Base-by-base conservation (phyloP, 805 yeast species). In the Kodamaea kaohsiungensis region DNA sequence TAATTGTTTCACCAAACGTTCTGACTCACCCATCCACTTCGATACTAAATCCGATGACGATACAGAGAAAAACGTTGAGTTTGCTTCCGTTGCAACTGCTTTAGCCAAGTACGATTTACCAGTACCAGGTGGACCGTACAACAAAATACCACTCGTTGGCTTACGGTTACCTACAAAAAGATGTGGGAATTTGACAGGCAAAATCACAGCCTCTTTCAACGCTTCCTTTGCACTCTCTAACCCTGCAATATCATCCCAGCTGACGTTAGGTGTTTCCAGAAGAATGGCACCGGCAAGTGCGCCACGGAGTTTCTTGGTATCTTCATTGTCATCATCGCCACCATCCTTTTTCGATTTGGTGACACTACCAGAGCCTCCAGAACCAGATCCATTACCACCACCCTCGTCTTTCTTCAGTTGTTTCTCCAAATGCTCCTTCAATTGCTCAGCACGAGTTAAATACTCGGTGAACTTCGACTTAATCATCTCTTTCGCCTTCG, bases 1-100 rank as follows among this genome's bases (percentile, higher is more conserved):
- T 59, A 95, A 79, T 67, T 95, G 98, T 70, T 93, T 95, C 25
- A 95, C 98, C 54, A 95, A 82, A 71, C 98, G 85, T 71, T 95
- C 99, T 22, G 96, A 87, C 70, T 95, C 99, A 63, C 99, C 99
- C 98, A 93, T 93, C 99, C 99, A 95, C 71, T 95, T 95, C 60
- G 96, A 88, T 2, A 95, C 98, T 63, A 95, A 80, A 70, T 95
- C 99, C 12, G 96, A 89, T 0, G 97, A 91, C n/a, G 96, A 88
- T 1, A 95, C 96, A 1, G 97, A 89, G 72, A 95, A 95, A 64
- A 95, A 95, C 0, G 99, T 95, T 0, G 98, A 90, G 68, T 93
- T 91, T 49, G 98, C 97, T 65, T 95, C 99, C 0, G 99, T 95
- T 22, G 99, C 99, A 7, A 95, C 98, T 0, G 99, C 99, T 68